These are phyloP conservation scores for Candida pseudofarinosa DNA, from an alignment of 805 yeast genomes.

Conservation along the genomic window DNA sequence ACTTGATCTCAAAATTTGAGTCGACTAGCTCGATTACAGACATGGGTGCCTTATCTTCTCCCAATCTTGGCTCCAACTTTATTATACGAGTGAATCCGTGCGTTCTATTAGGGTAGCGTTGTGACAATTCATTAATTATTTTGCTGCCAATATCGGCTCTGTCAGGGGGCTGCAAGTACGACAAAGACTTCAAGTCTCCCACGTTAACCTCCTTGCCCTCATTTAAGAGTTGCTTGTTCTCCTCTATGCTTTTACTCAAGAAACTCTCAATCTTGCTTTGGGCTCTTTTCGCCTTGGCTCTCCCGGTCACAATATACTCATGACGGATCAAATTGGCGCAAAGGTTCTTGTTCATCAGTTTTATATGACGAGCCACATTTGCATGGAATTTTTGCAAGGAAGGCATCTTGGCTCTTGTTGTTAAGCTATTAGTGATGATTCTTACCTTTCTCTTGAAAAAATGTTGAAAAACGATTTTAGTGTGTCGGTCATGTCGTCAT, in stretches of 20 bases:
- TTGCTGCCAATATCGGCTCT: slow-evolving; percentile 48
- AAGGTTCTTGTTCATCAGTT: slow-evolving; percentile 43
- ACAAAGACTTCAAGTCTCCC: slow-evolving; percentile 13
- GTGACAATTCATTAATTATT: slow-evolving; percentile 58
- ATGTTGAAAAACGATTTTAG: background rate
- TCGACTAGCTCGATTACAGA: slow-evolving; percentile 85
- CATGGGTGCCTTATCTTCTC: slow-evolving; percentile 84
- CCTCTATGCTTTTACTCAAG: slow-evolving; percentile 27
- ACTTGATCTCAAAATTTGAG: slow-evolving; percentile 56
- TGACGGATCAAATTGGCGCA: slow-evolving; percentile 42
- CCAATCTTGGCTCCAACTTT: slow-evolving; percentile 77
- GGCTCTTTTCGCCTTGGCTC: slow-evolving; percentile 42
- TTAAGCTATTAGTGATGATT: background rate
- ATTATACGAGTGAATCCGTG: slow-evolving; percentile 88
- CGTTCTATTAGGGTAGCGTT: slow-evolving; percentile 56
- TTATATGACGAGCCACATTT: slow-evolving; percentile 39
- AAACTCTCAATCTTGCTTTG: slow-evolving; percentile 38
- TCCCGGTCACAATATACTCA: slow-evolving; percentile 40
- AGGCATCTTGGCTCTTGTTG: slow-evolving; percentile 24
- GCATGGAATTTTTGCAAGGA: slow-evolving; percentile 39
- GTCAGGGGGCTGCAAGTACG: slow-evolving; percentile 48
- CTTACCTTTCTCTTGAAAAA: background rate
- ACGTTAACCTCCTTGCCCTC: slow-evolving; percentile 12
- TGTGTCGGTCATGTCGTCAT: background rate
- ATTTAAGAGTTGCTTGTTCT: slow-evolving; percentile 17